phyloP scores from a whole-genome alignment of 495 filamentous ascomycete genomes.

The Cryomyces antarcticus region DNA sequence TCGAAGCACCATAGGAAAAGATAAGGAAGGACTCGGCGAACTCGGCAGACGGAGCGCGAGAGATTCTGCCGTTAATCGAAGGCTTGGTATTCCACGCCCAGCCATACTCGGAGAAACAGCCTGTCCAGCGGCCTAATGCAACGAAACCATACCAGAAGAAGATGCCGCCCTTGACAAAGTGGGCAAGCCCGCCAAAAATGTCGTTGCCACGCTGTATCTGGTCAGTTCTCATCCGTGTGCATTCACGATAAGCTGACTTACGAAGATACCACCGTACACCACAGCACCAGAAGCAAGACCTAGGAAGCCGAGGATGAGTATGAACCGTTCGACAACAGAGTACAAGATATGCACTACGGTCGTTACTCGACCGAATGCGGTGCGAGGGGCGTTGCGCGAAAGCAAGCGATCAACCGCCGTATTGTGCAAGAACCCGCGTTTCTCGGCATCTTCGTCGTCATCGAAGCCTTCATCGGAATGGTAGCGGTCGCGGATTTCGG shows the following conservation, averaged over 20 bases:
- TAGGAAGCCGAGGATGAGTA: conserved; percentile 43
- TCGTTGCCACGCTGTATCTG: conserved; percentile 28
- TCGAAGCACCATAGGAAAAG: conserved; percentile 70
- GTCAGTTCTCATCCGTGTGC: conserved; percentile 3
- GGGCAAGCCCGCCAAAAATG: conserved; percentile 74
- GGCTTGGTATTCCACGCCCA: conserved; percentile 94
- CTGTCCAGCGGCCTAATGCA: conserved; percentile 76
- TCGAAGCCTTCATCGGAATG: conserved; percentile 19
- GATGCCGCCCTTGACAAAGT: conserved; percentile 92
- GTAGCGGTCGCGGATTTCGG: conserved; percentile 25
- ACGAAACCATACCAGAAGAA: conserved; percentile 90
- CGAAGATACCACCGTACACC: conserved; percentile 50
- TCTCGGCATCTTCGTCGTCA: conserved; percentile 20
- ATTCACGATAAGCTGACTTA: conserved; percentile 19
- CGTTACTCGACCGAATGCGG: conserved; percentile 41
- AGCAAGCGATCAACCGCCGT: conserved; percentile 27
- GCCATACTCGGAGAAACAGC: conserved; percentile 74
- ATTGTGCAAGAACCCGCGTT: conserved; percentile 26
- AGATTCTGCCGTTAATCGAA: conserved; percentile 34
- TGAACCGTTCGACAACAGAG: conserved; percentile 35
- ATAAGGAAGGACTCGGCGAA: conserved; percentile 78
- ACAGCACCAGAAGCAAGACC: conserved; percentile 43
- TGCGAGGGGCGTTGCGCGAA: conserved; percentile 23
- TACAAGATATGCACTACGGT: conserved; percentile 37
- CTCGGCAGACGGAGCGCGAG: conserved; percentile 58